Percentiles rank a stretch among this genome's conserved stretches.
phyloP scores from a whole-genome alignment of 371 early-diverging fungal genomes.

The Zychaea mexicana region DNA sequence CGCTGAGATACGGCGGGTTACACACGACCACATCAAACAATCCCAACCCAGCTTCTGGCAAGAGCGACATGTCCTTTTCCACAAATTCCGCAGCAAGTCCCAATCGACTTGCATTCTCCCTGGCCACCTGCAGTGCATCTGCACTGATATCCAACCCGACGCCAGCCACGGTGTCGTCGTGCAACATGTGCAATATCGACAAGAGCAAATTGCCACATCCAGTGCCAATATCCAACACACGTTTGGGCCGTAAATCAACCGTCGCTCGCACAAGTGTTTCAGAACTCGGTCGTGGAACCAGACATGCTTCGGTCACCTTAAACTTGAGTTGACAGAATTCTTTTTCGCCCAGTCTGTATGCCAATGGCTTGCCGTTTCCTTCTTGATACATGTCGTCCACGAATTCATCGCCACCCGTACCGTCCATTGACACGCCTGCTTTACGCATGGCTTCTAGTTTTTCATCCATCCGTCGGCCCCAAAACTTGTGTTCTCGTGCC shows the following conservation, averaged over 20 bases:
- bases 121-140: constrained; percentile 60
- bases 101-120: constrained; percentile 41
- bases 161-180: constrained; percentile 31
- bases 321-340: constrained; percentile 61
- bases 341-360: constrained; percentile 63
- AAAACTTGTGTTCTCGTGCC: constrained; percentile 64
- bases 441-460: constrained; percentile 50
- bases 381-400: neutral
- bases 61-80: constrained; percentile 42
- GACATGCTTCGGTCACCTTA: constrained; percentile 61
- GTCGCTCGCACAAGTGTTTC: constrained; percentile 63
- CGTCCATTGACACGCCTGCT: constrained; percentile 28
- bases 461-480: constrained; percentile 43
- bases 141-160: constrained; percentile 69
- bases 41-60: constrained; percentile 17
- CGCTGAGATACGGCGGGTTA: constrained; percentile 76
- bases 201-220: constrained; percentile 75
- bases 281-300: constrained; percentile 75
- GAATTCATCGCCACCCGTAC: neutral
- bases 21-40: constrained; percentile 71
- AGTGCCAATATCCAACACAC: constrained; percentile 74
- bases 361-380: constrained; percentile 50
- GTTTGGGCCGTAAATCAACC: constrained; percentile 13
- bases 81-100: constrained; percentile 31
- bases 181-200: constrained; percentile 44